A percentile compares a stretch with the other conserved stretches of the same genome.
phyloP scores from a whole-genome alignment of 1,284 basidiomycete species.

The Cryptococcus hybrid region DNA sequence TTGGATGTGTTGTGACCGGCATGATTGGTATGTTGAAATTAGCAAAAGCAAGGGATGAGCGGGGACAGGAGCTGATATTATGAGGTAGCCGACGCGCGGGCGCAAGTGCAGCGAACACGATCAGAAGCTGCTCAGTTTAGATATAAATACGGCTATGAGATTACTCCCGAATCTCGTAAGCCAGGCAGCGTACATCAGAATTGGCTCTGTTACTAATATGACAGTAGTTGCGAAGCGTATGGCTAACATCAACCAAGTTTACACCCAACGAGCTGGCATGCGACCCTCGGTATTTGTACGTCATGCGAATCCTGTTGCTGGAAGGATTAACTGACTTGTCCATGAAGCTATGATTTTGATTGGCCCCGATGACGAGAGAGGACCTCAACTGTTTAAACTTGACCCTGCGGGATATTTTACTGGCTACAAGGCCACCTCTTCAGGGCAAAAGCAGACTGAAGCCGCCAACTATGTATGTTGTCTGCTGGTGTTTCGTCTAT shows the following conservation, averaged over 20 bases:
- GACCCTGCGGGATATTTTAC: conserved; percentile 99
- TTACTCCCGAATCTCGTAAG: conserved; percentile 80
- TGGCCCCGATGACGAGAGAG: conserved; percentile 81
- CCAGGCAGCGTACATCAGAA: neutral
- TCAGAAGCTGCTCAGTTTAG: conserved; percentile 91
- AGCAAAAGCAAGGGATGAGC: neutral
- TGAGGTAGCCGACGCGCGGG: conserved; percentile 77
- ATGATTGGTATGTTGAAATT: conserved; percentile 66
- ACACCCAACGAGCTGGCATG: conserved; percentile 97
- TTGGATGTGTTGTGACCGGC: conserved; percentile 98
- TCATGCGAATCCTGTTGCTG: neutral
- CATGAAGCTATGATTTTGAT: conserved; percentile 88
- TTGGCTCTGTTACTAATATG: neutral
- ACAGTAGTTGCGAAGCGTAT: conserved; percentile 76
- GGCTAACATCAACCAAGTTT: conserved; percentile 99
- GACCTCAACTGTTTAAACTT: conserved; percentile 95
- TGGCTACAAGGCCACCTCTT: conserved; percentile 94
- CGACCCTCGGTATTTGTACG: conserved; percentile 90
- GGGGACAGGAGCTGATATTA: conserved; percentile 3
- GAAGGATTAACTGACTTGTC: neutral
- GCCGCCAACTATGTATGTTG: conserved; percentile 78
- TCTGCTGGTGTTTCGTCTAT: neutral
- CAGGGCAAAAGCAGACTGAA: conserved; percentile 98
- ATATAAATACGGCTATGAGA: conserved; percentile 97
- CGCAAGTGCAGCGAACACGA: conserved; percentile 86